Evolutionary conservation across 495 filamentous ascomycete species (phyloP), one percentile per base, ranked within the genome.

Genomic region (Podospora conica): DNA sequence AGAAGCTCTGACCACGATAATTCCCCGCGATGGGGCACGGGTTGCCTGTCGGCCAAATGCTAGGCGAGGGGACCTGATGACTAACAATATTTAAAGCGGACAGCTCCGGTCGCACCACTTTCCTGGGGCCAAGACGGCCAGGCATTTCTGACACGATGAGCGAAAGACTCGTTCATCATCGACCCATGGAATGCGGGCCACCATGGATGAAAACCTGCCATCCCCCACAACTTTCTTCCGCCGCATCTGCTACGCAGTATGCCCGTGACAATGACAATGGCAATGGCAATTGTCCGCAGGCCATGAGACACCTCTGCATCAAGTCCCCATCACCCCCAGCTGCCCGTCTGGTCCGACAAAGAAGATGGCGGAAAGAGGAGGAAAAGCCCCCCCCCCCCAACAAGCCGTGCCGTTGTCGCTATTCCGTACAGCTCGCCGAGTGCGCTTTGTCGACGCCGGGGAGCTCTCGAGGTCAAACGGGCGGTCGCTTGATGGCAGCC

Each of bases 101-200:
- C 29, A 53, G 25, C 53, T 64, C 73, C 71, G 73, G 63, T 72
- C 71, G 67, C 66, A 62, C 69, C 70, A 72, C 71, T 71, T 70
- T 65, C 65, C 58, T 53, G 58, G 64, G 64, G 23, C 31, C 20
- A n/a, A 58, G 66, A 33, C 29, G 27, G 56, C 55, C 55, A 18
- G 53, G 61, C 40, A 48, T n/a, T 25, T 69, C 72, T 65, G 61
- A 66, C 59, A 53, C 60, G 6, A 27, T 54, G n/a, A 24, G 57
- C 7, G 15, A 48, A 48, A 48, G 57, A 54, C 40, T 33, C n/a
- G 4, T 24, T 20, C 55, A 55, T 59, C 27, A 71, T 74, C 70
- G 69, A 63, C 54, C 70, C 68, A 74, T 63, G 25, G 22, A 9
- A 20, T 59, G n/a, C 22, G n/a, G 25, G 57, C 18, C 23, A 11